These are phyloP conservation scores for Ophiognomonia clavigignenti-juglandacearum DNA, from an alignment of 2,329 filamentous ascomycete genomes.

Conservation along the genomic window DNA sequence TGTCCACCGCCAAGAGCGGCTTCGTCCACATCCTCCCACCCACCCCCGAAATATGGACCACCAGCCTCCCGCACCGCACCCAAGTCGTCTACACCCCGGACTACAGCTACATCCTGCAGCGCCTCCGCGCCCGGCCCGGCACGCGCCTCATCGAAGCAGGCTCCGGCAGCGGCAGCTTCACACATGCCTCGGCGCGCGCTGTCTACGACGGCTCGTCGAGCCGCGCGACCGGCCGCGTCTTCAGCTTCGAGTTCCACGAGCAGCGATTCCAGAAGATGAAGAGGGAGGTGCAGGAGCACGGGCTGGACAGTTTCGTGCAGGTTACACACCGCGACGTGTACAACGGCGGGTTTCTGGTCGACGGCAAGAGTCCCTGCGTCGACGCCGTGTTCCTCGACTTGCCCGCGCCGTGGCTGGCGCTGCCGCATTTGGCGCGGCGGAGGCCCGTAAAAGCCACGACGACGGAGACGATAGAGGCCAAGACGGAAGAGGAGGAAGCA, in stretches of 20 bases:
- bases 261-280: constrained; percentile 65
- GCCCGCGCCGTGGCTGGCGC: constrained; percentile 74
- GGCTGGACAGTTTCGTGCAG: constrained; percentile 59
- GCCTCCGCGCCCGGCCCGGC: constrained; percentile 69
- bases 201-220: constrained; percentile 56
- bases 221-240: constrained; percentile 61
- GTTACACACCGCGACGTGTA: constrained; percentile 79
- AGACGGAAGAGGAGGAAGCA: constrained; percentile 18
- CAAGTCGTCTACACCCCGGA: constrained; percentile 86
- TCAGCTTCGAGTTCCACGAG: constrained; percentile 78
- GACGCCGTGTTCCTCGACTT: constrained; percentile 75
- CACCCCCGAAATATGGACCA: constrained; percentile 79
- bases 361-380: constrained; percentile 55
- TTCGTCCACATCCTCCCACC: constrained; percentile 77
- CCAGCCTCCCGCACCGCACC: constrained; percentile 72
- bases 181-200: constrained; percentile 70
- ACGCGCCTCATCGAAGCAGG: constrained; percentile 74
- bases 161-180: constrained; percentile 78
- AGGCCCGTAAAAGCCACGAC: constrained; percentile 26
- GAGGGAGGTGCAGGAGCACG: constrained; percentile 65
- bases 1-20: constrained; percentile 55
- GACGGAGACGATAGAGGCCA: constrained; percentile 17
- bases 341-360: constrained; percentile 64
- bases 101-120: constrained; percentile 78
- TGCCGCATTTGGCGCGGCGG: constrained; percentile 66